Base-by-base conservation (phyloP, 2,329 filamentous ascomycete species). In the Huntiella moniliformis region DNA sequence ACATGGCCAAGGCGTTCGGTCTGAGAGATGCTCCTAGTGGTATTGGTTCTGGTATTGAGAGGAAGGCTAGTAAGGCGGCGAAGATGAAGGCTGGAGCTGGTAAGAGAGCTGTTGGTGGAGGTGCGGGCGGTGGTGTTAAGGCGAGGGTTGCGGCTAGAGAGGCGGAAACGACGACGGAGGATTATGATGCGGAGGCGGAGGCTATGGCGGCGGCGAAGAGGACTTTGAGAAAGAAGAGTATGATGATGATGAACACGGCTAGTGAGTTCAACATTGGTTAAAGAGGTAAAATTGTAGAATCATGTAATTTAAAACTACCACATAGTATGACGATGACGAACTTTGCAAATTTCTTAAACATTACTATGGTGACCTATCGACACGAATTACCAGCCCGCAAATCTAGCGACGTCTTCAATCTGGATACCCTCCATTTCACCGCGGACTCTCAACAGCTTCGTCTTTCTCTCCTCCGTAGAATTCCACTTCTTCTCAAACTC, bases 1-100 rank as follows among this genome's bases (percentile, higher is more conserved):
- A 98, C 66, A 67, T 91, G 52, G 88, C 88, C 5, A 98, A 98
- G 67, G 84, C 82, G 18, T 98, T 93, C 58, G 91, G 79, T 1
- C 64, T 98, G 53, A 72, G 92, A 52, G 91, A 98, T 60, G 77
- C 84, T 31, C 91, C 91, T 0, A 81, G 82, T 4, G 81, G 82
- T 42, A 92, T 98, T 46, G 77, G 77, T 32, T 68, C 67, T 2
- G 70, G 71, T 7, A 59, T 72, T 61, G 53, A 69, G 57, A 58
- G 62, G 56, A 61, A 66, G 61, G 56, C 63, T 55, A 54, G 56
- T 39, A 59, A 60, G 39, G 56, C 58, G 34, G 57, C 56, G 47
- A 63, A 58, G 51, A 55, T 56, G 11, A 45, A 50, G 38, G 51
- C 46, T 44, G 38, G 46, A 15, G 39, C 17, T 18, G 8, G 16